Evolutionary conservation across 345 rosid genomes (phyloP).

Genomic region (Eucalyptus viminalis): DNA sequence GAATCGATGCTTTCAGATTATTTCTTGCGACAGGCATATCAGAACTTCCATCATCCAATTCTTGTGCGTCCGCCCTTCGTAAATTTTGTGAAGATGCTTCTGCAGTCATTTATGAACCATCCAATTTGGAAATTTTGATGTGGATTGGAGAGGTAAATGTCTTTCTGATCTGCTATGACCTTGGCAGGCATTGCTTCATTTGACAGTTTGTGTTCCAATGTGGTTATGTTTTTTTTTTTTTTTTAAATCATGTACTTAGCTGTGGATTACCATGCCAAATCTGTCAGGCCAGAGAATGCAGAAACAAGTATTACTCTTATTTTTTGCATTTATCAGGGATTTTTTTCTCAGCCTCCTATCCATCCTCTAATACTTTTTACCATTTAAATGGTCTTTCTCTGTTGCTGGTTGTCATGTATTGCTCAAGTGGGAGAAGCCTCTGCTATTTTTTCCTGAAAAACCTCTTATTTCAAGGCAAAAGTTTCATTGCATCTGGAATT

Average conservation of each 20-base stretch:
- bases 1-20: constrained; percentile 65
- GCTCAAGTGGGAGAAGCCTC: not conserved
- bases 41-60: constrained; percentile 56
- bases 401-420: not conserved
- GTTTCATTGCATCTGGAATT: not conserved
- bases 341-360: not conserved
- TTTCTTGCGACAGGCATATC: constrained; percentile 93
- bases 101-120: constrained; percentile 50
- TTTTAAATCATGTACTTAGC: not conserved
- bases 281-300: not conserved
- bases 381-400: not conserved
- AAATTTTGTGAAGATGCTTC: constrained; percentile 88
- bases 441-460: not conserved
- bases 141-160: constrained; percentile 79
- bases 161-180: not conserved
- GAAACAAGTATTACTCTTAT: not conserved
- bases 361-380: not conserved
- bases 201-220: not conserved
- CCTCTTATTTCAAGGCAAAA: not conserved
- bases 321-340: not conserved
- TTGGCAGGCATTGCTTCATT: not conserved
- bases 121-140: constrained; percentile 83
- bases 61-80: constrained; percentile 84
- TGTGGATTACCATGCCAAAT: not conserved
- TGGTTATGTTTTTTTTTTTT: not conserved